A percentile compares a stretch with the other conserved stretches of the same genome.
These are phyloP conservation scores for Pichia sp. DNA, from an alignment of 1,139 yeast species.

Conservation along the genomic window DNA sequence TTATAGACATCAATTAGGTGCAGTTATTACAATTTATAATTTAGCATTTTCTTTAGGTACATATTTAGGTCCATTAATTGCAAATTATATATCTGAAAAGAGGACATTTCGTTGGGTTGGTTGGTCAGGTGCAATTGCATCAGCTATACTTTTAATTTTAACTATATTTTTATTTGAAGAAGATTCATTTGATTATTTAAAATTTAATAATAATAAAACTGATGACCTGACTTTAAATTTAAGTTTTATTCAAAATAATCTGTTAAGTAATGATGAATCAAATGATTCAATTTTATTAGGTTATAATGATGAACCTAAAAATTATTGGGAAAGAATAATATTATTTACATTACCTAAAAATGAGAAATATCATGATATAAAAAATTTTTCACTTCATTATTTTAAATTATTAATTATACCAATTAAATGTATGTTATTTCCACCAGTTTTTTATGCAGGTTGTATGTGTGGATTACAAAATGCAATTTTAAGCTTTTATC, in stretches of 20 bases:
- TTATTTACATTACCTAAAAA: constrained; percentile 26
- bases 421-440: constrained; percentile 33
- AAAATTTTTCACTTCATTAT: constrained; percentile 30
- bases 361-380: constrained; percentile 18
- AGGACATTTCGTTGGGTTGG: constrained; percentile 36
- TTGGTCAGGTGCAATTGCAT: constrained; percentile 60
- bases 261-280: constrained; percentile 20
- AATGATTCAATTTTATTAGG: constrained; percentile 22
- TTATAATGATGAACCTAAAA: constrained; percentile 26
- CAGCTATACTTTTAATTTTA: constrained; percentile 50
- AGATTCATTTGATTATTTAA: constrained; percentile 63
- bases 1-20: constrained; percentile 37
- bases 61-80: constrained; percentile 35
- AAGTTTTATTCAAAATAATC: constrained; percentile 22
- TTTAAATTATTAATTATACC: constrained; percentile 28
- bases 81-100: constrained; percentile 29
- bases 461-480: constrained; percentile 38
- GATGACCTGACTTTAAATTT: constrained; percentile 22
- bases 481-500: constrained; percentile 36
- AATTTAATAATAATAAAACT: constrained; percentile 35
- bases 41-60: constrained; percentile 37
- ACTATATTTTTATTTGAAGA: constrained; percentile 63
- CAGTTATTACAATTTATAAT: constrained; percentile 36
- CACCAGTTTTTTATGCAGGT: constrained; percentile 35
- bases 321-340: constrained; percentile 27